Evolutionary conservation across 2,329 filamentous ascomycete genomes (phyloP).

Genomic region (Bipolaris zeicola): DNA sequence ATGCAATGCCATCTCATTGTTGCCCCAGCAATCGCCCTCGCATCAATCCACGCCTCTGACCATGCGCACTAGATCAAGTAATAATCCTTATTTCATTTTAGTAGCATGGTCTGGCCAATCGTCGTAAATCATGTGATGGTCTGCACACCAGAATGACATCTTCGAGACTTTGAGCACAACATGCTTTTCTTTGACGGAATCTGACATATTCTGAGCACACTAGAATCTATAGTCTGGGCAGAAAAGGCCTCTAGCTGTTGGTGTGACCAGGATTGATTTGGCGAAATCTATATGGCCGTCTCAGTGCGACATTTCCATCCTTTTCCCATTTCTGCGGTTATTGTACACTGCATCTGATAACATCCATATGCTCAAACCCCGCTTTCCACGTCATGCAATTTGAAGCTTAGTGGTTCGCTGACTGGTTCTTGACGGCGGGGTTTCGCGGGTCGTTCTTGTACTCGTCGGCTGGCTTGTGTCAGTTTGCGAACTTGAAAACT

Average conservation of each 20-base stretch:
- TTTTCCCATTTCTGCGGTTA: constrained; percentile 35
- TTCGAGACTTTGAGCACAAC: not conserved
- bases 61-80: not conserved
- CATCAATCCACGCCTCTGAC: not conserved
- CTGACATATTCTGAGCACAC: not conserved
- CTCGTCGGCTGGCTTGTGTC: constrained; percentile 71
- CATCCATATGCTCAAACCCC: constrained; percentile 22
- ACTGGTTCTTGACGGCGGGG: constrained; percentile 55
- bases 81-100: not conserved
- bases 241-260: not conserved
- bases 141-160: not conserved
- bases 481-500: constrained; percentile 19
- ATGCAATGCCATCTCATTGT: not conserved
- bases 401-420: constrained; percentile 39
- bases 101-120: not conserved
- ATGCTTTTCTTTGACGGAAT: not conserved
- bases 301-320: constrained; percentile 18
- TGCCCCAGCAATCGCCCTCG: not conserved
- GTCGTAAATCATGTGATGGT: not conserved
- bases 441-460: constrained; percentile 98
- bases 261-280: constrained; percentile 25
- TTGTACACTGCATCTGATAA: constrained; percentile 43
- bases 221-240: not conserved
- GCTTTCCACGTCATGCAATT: constrained; percentile 17
- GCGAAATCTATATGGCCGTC: constrained; percentile 44